Evolutionary conservation across 768 basidiomycete species (phyloP).

Genomic region (Infundibulicybe gibba): DNA sequence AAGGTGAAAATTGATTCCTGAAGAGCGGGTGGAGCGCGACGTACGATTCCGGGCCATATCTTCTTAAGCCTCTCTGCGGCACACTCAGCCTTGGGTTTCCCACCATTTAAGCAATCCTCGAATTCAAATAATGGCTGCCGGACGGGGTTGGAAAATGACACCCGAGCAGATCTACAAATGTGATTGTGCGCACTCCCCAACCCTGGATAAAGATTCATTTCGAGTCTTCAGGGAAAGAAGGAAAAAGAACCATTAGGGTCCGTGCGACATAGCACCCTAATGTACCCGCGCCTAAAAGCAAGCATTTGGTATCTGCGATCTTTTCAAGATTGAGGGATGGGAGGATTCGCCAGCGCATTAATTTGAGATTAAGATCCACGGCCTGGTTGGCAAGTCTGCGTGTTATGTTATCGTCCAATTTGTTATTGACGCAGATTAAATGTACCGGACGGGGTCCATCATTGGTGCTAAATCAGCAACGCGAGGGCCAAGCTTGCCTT

Average conservation of each 20-base stretch:
- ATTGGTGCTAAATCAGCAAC: slow-evolving; percentile 90
- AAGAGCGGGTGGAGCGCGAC: slow-evolving; percentile 20
- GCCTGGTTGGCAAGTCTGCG: slow-evolving; percentile 89
- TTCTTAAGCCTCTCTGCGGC: slow-evolving; percentile 83
- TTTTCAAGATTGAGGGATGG: slow-evolving; percentile 87
- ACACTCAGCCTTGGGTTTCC: slow-evolving; percentile 89
- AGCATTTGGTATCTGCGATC: slow-evolving; percentile 72
- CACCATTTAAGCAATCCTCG: slow-evolving; percentile 88
- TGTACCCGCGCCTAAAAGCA: slow-evolving; percentile 93
- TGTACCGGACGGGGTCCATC: slow-evolving; percentile 88
- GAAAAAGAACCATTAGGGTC: slow-evolving; percentile 71
- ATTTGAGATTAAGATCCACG: slow-evolving; percentile 94
- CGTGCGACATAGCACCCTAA: slow-evolving; percentile 95
- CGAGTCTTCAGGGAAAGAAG: background rate
- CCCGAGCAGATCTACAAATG: slow-evolving; percentile 88
- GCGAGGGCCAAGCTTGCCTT: slow-evolving; percentile 84
- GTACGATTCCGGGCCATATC: slow-evolving; percentile 90
- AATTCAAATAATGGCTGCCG: slow-evolving; percentile 97
- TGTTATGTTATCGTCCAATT: background rate
- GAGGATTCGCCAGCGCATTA: slow-evolving; percentile 97
- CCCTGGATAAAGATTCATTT: slow-evolving; percentile 46
- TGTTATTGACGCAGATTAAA: background rate
- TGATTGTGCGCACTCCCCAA: slow-evolving; percentile 95
- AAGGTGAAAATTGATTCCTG: too few relatives aligned
- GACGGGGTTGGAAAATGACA: slow-evolving; percentile 97